phyloP scores from a whole-genome alignment of 805 yeast species.

The Saturnispora kantuleensis region DNA sequence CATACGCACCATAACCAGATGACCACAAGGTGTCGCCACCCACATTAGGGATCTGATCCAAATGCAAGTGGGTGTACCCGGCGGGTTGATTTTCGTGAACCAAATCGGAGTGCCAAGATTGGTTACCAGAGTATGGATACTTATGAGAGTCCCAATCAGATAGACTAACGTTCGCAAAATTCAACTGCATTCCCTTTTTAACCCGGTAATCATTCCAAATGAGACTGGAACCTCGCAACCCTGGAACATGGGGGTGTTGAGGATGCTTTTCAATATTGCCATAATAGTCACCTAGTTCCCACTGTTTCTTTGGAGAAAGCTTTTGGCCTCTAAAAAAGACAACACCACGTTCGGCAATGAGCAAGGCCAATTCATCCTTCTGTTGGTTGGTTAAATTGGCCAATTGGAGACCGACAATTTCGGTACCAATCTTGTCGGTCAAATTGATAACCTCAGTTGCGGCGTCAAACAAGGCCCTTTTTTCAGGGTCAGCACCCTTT shows the following conservation, averaged over 20 bases:
- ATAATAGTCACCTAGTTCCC: slow-evolving; percentile 35
- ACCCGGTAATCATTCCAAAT: slow-evolving; percentile 32
- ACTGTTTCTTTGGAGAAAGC: slow-evolving; percentile 33
- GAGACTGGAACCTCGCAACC: slow-evolving; percentile 30
- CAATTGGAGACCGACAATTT: slow-evolving; percentile 38
- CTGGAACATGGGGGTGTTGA: slow-evolving; percentile 27
- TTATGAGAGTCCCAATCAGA: slow-evolving; percentile 14
- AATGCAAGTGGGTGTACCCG: slow-evolving; percentile 43
- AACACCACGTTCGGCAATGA: slow-evolving; percentile 38
- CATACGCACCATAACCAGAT: slow-evolving; percentile 48
- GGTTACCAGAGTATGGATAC: slow-evolving; percentile 12
- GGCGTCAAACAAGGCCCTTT: slow-evolving; percentile 32
- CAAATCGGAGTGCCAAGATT: slow-evolving; percentile 40
- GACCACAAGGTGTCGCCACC: slow-evolving; percentile 51
- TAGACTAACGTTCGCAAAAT: slow-evolving; percentile 13
- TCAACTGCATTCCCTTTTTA: slow-evolving; percentile 14
- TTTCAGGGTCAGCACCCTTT: slow-evolving; percentile 30
- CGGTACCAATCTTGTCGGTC: slow-evolving; percentile 40
- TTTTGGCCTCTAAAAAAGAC: slow-evolving; percentile 42
- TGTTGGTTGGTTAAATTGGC: slow-evolving; percentile 33
- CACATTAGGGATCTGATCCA: slow-evolving; percentile 37
- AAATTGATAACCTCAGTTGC: slow-evolving; percentile 32
- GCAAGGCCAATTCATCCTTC: slow-evolving; percentile 36
- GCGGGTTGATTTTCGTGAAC: slow-evolving; percentile 50
- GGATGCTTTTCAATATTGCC: slow-evolving; percentile 36